These are phyloP conservation scores for Aureobasidium vineae DNA, from an alignment of 2,329 filamentous ascomycete species.

Conservation along the genomic window DNA sequence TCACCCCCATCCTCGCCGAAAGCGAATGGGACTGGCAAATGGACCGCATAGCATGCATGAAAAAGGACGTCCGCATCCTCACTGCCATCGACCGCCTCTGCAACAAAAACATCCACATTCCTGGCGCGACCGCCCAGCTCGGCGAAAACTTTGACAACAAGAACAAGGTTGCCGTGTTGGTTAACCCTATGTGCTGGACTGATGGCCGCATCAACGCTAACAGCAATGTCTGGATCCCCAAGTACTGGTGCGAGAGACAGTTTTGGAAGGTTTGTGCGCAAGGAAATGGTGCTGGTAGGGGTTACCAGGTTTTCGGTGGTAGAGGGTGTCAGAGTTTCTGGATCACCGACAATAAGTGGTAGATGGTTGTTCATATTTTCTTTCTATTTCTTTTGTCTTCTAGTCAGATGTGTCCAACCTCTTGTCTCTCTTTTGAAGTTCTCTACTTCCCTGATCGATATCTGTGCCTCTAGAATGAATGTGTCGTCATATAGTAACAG, in stretches of 20 bases:
- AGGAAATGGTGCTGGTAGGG: slow-evolving; percentile 19
- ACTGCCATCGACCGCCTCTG: slow-evolving; percentile 28
- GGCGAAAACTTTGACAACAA: slow-evolving; percentile 4
- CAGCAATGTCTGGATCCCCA: slow-evolving; percentile 30
- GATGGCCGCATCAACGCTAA: slow-evolving; percentile 22
- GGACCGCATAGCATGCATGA: background rate
- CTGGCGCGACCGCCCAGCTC: slow-evolving; percentile 9
- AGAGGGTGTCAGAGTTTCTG: slow-evolving; percentile 28
- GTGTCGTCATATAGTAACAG: too few relatives aligned
- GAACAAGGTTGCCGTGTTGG: background rate
- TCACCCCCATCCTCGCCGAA: background rate
- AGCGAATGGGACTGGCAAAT: background rate
- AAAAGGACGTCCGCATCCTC: slow-evolving; percentile 7
- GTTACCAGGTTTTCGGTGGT: slow-evolving; percentile 22
- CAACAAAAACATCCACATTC: slow-evolving; percentile 26
- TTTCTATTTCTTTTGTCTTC: too few relatives aligned
- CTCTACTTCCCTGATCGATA: too few relatives aligned
- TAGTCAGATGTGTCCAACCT: too few relatives aligned
- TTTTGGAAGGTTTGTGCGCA: slow-evolving; percentile 30
- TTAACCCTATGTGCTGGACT: background rate
- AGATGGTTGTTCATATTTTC: background rate
- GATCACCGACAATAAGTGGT: background rate
- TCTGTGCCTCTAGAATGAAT: too few relatives aligned
- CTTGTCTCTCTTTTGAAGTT: too few relatives aligned
- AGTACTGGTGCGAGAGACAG: slow-evolving; percentile 30